Evolutionary conservation across 2,329 filamentous ascomycete species (phyloP), one percentile per base, ranked within the genome.

Genomic region (Coniella vitis): DNA sequence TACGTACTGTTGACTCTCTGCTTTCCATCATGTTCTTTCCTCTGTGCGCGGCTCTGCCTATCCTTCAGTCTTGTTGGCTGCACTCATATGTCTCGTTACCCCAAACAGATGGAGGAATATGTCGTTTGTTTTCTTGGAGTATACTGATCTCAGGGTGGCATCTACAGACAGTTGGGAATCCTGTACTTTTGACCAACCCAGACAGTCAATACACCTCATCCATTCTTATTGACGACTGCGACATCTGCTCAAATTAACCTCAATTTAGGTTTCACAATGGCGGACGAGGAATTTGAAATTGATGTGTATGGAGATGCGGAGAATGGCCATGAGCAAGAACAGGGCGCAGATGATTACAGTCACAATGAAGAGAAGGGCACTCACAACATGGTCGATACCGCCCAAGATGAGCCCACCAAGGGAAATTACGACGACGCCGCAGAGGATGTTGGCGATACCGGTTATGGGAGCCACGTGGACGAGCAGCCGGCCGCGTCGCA

Each of bases 251-350:
- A 25, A 47, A 43, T 50, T 50, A 40, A 51, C 32, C 29, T 19
- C n/a, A 20, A 7, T 48, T 34, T 50, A 51, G 48, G 25, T 40
- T 38, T 31, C 60, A 67, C 60, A 44, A 86, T 85, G 82, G 79
- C 81, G 57, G 82, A 86, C 59, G 81, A 84, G 60, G 81, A 84
- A 59, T 85, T 83, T 64, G 83, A 86, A 58, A 84, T 86, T 67
- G 83, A 86, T 57, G 82, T 86, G 60, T 86, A 86, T 61, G 82
- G 80, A 58, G 82, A 84, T 58, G 70, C 72, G 51, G 48, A 53
- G 19, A 45, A 47, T 22, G 48, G 37, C 32, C 36, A 49, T 9
- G 48, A 68, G 52, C 67, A 69, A 49, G 71, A 77, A 20, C 67
- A 72, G 51, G 65, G 70, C 54, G 60, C 57, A 14, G 53, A 65